Evolutionary conservation across 495 filamentous ascomycete species (phyloP).

Genomic region (Chaetomium tenue): DNA sequence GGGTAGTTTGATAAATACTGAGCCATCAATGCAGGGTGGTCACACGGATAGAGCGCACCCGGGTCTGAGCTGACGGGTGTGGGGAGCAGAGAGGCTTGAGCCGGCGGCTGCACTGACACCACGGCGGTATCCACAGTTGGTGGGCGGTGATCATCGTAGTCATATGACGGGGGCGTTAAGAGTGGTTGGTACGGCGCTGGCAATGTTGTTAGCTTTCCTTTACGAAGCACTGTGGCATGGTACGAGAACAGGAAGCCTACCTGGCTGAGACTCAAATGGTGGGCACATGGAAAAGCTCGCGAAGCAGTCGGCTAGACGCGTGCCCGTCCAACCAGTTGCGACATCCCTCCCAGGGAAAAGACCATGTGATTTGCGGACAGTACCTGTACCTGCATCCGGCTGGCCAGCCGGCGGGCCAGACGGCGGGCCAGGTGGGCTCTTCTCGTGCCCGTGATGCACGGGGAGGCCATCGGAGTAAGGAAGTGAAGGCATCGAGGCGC

Average conservation of each 20-base stretch:
- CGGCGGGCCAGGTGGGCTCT: constrained; percentile 31
- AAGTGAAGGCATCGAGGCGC: constrained; percentile 30
- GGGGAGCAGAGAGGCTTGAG: constrained; percentile 26
- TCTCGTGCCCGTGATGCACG: constrained; percentile 38
- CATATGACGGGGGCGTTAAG: constrained; percentile 36
- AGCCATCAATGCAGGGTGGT: constrained; percentile 34
- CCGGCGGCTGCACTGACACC: constrained; percentile 31
- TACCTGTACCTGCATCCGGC: constrained; percentile 23
- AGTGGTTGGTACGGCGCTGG: constrained; percentile 34
- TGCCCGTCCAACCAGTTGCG: constrained; percentile 34
- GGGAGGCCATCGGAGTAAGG: constrained; percentile 23
- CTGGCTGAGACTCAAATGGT: constrained; percentile 40
- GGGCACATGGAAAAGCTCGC: constrained; percentile 40
- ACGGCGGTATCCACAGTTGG: constrained; percentile 34
- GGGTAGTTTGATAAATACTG: constrained; percentile 43
- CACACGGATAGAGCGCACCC: constrained; percentile 33
- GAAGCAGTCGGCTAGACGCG: constrained; percentile 42
- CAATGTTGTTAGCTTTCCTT: constrained; percentile 15
- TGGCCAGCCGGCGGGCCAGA: constrained; percentile 19
- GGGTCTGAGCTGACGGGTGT: constrained; percentile 28
- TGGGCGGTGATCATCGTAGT: constrained; percentile 35
- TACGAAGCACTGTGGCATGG: background rate
- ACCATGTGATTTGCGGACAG: constrained; percentile 27
- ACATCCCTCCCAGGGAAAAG: constrained; percentile 27
- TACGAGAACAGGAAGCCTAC: constrained; percentile 22